Evolutionary conservation across 2,329 filamentous ascomycete genomes (phyloP), one percentile per base, ranked within the genome.

Genomic region (Cyphellophora europaea): DNA sequence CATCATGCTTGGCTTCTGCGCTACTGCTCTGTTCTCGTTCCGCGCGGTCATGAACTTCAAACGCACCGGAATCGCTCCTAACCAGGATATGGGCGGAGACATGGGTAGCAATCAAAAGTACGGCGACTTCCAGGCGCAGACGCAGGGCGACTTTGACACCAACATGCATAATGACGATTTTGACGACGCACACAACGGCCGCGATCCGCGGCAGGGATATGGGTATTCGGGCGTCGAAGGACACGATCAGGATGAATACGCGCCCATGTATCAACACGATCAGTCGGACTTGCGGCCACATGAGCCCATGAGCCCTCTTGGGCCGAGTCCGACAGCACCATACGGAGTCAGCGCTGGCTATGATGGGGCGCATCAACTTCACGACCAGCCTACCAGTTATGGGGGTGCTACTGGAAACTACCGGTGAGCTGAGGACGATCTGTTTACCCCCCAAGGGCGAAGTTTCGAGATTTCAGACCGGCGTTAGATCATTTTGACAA

Each of bases 31-130:
- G 42, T 62, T 77, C 42, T 73, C 70, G 19, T 58, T 71, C 49
- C 66, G 69, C 49, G 71, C 68, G 42, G 60, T 74, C 37, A 58
- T 65, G 52, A 64, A 73, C 48, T 75, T 70, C 59, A 67, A 70
- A 43, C 66, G 67, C 43, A 72, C 70, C 30, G 73, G 73, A 40
- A 64, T 66, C 31, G 61, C 74, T 37, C 72, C 72, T 31, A 58
- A 58, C 45, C 51, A 53, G 5, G 58, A 61, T 21, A 52, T 56
- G 2, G 52, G 56, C 27, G 56, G 58, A 5, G 60, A 65, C 29
- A 52, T 56, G 2, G 52, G 56, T 27, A 57, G 58, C 6, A 59
- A 65, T 29, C 29, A 36, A 14, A 30, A 38, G 17, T 27, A 29
- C 17, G 56, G 59, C 3, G 66, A 67, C 27, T 66, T 70, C 49